Base-by-base conservation (phyloP, 2,329 filamentous ascomycete species). In the Colletotrichum godetiae region DNA sequence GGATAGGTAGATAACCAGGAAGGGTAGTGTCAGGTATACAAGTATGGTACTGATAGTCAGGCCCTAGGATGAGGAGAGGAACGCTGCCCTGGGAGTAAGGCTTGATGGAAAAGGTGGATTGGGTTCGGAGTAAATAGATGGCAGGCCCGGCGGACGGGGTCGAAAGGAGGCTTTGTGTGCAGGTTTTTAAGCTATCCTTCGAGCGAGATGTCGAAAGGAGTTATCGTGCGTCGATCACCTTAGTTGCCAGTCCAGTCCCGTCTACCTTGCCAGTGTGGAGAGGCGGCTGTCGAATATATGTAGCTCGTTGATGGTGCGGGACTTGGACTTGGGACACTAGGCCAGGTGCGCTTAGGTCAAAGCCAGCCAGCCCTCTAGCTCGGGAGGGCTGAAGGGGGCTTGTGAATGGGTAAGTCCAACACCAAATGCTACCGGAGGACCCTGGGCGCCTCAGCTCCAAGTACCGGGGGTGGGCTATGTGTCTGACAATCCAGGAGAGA, bases 311-410 rank as follows among this genome's bases (percentile, higher is more conserved):
- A 73, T 73, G 71, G 71, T 73, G 71, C 71, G 71, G 71, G 61
- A 73, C 71, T 72, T 73, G 67, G 64, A 63, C 61, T 61, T 69
- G 69, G 65, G 70, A 55, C 76, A 69, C 77, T 79, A 73, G 76
- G 76, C 79, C 80, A 76, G 79, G 79, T 79, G 76, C 78, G 76
- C 77, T 75, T 77, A 76, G 76, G 75, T 75, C 66, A 70, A 68
- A 75, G 77, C 76, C 77, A 74, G 78, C 77, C 76, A 67, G 71
- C 73, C 42, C 78, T 77, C 80, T 83, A 83, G 81, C 79, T 81
- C 74, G 76, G 80, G 78, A 83, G 80, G 81, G 81, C 81, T 83
- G 81, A 83, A 80, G 74, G 78, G 77, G 78, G 77, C 75, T 77
- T 73, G 67, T 62, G 46, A 67, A 72, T 66, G 71, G 67, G 62